Base-by-base conservation (phyloP, 2,329 filamentous ascomycete genomes). In the Fusarium sp. region DNA sequence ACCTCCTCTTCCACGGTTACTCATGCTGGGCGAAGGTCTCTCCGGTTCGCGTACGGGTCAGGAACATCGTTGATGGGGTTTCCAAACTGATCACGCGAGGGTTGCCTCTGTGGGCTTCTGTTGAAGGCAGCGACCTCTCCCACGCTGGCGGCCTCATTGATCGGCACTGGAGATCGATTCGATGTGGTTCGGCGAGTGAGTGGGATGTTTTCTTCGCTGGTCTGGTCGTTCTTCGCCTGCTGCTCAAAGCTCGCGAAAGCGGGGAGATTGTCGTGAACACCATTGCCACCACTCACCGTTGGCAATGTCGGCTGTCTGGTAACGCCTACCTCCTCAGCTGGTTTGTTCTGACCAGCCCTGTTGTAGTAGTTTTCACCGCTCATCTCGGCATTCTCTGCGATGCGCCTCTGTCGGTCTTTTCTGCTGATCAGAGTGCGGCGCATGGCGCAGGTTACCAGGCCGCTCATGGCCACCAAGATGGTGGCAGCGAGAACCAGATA, bases 351-450 rank as follows among this genome's bases (percentile, higher is more conserved):
- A 41, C 86, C 88, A 82, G 93, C 90, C 68, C 92, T 89, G 78
- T 92, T 93, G 83, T 97, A 98, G 82, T 93, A 98, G 80, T 95
- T 97, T 79, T 97, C 92, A 32, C 96, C 96, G 81, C 94, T 98
- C 95, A 98, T 98, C 81, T 98, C 95, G 9, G 95, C 94, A 81
- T 98, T 98, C 82, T 97, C 94, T 3, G 92, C 95, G 80, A 98
- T 97, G 54, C 95, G 91, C 86, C 92, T 94, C 88, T 97, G 95
- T 72, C 95, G 90, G n/a, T 95, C 94, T 85, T 98, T 98, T 78
- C 96, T 91, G 82, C 94, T 94, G 71, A 98, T 94, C 67, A 98
- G 87, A 3, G 95, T 97, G 70, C 96, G 92, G 74, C 97, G 93
- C 95, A 98, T 98, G 25, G 95, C 95, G 82, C 95, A 99, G 10